Evolutionary conservation across 1,284 basidiomycete genomes (phyloP), one percentile per base, ranked within the genome.

Genomic region (Cryptococcus jaspeensis): DNA sequence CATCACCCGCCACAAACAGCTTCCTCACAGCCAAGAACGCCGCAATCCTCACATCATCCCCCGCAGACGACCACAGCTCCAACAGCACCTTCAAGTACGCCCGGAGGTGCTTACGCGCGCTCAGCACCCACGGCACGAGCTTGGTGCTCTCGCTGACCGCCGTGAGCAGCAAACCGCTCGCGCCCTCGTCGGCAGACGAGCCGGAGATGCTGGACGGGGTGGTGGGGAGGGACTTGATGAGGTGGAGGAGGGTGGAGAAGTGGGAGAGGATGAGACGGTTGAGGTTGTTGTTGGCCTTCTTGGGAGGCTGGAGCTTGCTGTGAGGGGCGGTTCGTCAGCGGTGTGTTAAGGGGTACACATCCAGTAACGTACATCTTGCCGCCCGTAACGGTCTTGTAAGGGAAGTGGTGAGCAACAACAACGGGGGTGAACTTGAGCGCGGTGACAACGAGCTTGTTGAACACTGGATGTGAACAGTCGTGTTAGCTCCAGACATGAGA

Each of bases 391-490:
- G 85, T 86, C 78, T 92, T 94, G 79, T 86, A 91, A 0, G 95
- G 94, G 40, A 90, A 82, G 71, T 97, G 93, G 69, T 94, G 87
- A 55, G 85, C 82, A 12, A 99, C 83, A 1, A 98, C 84, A 37
- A 98, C 83, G 0, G 95, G 95, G 0, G 92, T 93, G 78, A 92
- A 99, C 72, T 87, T 87, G 50, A 99, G 81, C 0, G 92, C 81
- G 1, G 94, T 96, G 13, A 86, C 84, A 36, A 99, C 82, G 20
- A 99, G 83, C 78, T 96, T 96, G 80, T 89, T 89, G 80, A 95
- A 99, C 16, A 95, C 91, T 91, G 42, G 16, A 22, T 13, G 3
- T 32, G 28, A 32, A 32, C 5, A 32, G 28, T 32, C 4, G 28
- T 32, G 28, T 32, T 9, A 32, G 28, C 28, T 32, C 9, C 5